Evolutionary conservation across 176 grass and related monocot species (phyloP), one percentile per base, ranked within the genome.

Genomic region (Poa annua): DNA sequence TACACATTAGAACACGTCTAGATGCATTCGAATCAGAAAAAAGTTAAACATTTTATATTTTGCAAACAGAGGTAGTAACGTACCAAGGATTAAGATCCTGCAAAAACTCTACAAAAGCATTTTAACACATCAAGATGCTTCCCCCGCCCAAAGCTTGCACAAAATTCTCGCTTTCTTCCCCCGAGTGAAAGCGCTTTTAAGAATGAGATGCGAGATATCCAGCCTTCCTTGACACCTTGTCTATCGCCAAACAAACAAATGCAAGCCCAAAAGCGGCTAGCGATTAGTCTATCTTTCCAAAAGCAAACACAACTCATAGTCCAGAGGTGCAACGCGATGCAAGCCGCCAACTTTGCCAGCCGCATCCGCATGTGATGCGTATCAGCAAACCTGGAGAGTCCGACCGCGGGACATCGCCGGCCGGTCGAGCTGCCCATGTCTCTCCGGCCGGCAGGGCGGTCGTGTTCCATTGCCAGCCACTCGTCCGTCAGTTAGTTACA

Each of bases 301-400:
- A 74, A 51, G 71, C 71, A 6, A 29, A 29, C 44, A 51, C 9
- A 50, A 16, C 48, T 15, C 48, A 16, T 3, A 15, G 48, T 50
- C 71, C 71, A 32, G 71, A 8, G 8, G 4, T 5, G 71, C 69
- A 48, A 8, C 15, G 26, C 59, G 11, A 13, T 13, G 42, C 42
- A 73, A 49, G 69, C 42, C 44, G 69, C 70, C 71, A 51, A 51
- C 7, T 9, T 9, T 49, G 71, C 71, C 45, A 74, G 14, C 45
- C 24, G 70, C 70, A 48, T 25, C 70, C 42, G 44, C 71, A 74
- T 74, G 71, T 74, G 71, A 25, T 3, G 69, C 69, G 69, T 49
- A 68, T 41, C 66, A 6, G 66, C 66, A 41, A 38, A 68, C 66
- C 19, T 3, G 21, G 53, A 19, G 9, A n/a, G 66, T 36, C 35